Conservation (phyloP, 371 early-diverging fungal genomes). For the Mortierella sp. region DNA sequence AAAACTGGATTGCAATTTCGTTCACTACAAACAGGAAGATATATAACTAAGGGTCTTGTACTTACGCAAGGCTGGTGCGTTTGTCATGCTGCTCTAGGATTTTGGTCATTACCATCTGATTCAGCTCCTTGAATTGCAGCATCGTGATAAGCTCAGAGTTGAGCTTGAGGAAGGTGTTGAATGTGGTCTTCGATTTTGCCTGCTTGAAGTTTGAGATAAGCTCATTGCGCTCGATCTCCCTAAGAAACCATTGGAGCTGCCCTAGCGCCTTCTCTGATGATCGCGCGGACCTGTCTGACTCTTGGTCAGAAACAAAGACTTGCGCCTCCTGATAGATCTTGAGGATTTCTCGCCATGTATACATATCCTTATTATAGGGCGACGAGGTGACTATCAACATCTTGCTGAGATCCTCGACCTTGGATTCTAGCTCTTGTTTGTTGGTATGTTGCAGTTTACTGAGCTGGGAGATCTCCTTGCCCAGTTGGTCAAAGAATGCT, state of each 20-base stretch:
- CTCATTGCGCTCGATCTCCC: slow-evolving; percentile 59
- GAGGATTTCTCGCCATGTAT: slow-evolving; percentile 80
- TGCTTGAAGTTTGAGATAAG: slow-evolving; percentile 45
- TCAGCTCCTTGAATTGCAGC: slow-evolving; percentile 79
- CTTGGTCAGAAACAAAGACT: slow-evolving; percentile 70
- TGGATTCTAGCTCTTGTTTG: slow-evolving; percentile 59
- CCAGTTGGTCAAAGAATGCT: slow-evolving; percentile 69
- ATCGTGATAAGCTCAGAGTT: slow-evolving; percentile 79
- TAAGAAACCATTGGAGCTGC: slow-evolving; percentile 72
- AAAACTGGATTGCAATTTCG: slow-evolving; percentile 7
- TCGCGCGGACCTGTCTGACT: slow-evolving; percentile 60
- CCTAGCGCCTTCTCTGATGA: slow-evolving; percentile 66
- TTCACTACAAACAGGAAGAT: too few species aligned
- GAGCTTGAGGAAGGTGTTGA: slow-evolving; percentile 72
- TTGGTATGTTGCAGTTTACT: slow-evolving; percentile 57
- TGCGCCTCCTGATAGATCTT: slow-evolving; percentile 77
- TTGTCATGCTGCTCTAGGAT: slow-evolving; percentile 91
- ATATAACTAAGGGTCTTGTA: background rate
- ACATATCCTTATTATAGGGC: slow-evolving; percentile 74
- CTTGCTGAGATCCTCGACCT: slow-evolving; percentile 61
- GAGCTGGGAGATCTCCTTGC: slow-evolving; percentile 63
- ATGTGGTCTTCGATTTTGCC: slow-evolving; percentile 61
- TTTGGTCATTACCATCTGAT: slow-evolving; percentile 84
- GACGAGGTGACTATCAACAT: slow-evolving; percentile 68
- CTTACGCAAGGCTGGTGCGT: slow-evolving; percentile 74